Conservation (phyloP, 2,329 filamentous ascomycete species). For the Botryotinia calthae region DNA sequence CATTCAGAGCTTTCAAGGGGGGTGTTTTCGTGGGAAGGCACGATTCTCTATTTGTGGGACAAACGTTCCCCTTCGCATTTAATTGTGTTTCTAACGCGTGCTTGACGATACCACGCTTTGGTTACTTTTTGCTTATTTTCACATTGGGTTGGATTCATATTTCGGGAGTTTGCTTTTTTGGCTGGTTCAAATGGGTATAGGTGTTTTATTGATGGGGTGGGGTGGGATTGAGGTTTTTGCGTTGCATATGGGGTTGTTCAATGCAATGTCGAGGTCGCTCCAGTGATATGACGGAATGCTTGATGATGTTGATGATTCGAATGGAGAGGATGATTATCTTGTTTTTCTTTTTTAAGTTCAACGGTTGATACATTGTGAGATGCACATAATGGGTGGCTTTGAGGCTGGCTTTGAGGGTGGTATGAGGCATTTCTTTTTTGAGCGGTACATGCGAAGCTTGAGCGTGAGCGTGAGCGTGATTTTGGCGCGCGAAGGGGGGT, state of each 20-base stretch:
- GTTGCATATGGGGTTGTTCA: not conserved
- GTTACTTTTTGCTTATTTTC: not conserved
- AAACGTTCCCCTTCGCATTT: not conserved
- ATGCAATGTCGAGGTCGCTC: not conserved
- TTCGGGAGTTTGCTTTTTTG: not conserved
- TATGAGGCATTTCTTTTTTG: not conserved
- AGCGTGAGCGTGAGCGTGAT: not conserved
- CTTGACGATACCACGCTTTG: not conserved
- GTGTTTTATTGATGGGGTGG: not conserved
- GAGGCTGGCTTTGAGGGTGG: not conserved
- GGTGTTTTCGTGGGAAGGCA: not conserved
- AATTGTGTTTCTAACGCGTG: not conserved
- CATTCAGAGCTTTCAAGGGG: not conserved
- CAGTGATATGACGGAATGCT: not conserved
- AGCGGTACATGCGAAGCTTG: not conserved
- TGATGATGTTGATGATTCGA: constrained; percentile 3
- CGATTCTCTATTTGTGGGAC: not conserved
- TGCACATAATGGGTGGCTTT: not conserved
- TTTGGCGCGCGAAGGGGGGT: not conserved
- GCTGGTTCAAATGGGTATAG: not conserved
- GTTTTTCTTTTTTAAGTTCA: not conserved
- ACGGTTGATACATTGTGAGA: not conserved
- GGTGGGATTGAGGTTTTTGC: not conserved
- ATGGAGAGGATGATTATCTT: not conserved
- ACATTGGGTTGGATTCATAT: not conserved